Evolutionary conservation across 352 stramenopile species (phyloP).

Genomic region (Pythium myriotylum): DNA sequence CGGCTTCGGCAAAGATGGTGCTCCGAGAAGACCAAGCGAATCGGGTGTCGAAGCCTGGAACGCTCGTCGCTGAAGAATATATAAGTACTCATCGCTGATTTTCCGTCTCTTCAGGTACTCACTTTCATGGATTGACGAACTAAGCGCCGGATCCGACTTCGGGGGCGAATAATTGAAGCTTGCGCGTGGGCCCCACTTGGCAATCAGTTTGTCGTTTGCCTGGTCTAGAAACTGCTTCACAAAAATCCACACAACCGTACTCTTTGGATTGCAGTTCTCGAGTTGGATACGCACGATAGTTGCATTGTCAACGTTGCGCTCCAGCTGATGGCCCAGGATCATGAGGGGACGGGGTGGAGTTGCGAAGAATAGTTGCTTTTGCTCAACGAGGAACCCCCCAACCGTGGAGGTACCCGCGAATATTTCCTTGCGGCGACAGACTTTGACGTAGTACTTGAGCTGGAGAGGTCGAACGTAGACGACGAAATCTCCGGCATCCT

Average conservation of each 20-base stretch:
- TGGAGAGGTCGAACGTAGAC: slow-evolving; percentile 39
- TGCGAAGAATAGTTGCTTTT: slow-evolving; percentile 22
- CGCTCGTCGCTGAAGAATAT: slow-evolving; percentile 63
- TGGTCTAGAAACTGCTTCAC: not conserved
- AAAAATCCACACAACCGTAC: not conserved
- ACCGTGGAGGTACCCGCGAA: no score
- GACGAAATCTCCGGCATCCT: slow-evolving; percentile 31
- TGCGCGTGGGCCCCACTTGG: no score
- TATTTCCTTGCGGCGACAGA: slow-evolving; percentile 17
- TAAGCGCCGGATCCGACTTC: no score
- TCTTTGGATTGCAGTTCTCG: not conserved
- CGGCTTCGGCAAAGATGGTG: slow-evolving; percentile 44
- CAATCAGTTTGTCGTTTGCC: not conserved
- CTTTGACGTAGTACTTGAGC: slow-evolving; percentile 36
- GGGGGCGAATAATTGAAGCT: no score
- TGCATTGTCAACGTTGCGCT: not conserved
- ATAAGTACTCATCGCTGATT: slow-evolving; percentile 74
- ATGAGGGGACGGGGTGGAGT: slow-evolving; percentile 23
- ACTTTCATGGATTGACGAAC: slow-evolving; percentile 28
- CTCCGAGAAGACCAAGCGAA: slow-evolving; percentile 28
- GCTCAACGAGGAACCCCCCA: slow-evolving; percentile 19
- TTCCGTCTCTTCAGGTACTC: slow-evolving; percentile 62
- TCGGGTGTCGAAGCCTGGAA: slow-evolving; percentile 27
- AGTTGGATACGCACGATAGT: not conserved
- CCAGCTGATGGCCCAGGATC: slow-evolving; percentile 32